phyloP scores from a whole-genome alignment of 495 filamentous ascomycete genomes.

The Venustampulla echinocandica region DNA sequence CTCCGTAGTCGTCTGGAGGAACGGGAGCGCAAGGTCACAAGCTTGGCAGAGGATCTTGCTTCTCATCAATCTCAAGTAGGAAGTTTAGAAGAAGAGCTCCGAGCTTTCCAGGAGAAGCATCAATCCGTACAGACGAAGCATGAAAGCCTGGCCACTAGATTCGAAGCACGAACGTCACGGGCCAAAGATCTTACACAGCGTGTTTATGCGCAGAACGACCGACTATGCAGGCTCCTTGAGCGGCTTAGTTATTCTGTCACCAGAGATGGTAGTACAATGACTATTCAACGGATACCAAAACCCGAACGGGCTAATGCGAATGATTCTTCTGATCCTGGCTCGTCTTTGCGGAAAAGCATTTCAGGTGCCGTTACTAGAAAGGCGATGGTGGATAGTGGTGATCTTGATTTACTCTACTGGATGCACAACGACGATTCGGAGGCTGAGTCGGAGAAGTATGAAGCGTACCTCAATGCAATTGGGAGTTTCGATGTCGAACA shows the following conservation, averaged over 20 bases:
- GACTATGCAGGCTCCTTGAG: constrained; percentile 69
- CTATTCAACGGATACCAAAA: constrained; percentile 68
- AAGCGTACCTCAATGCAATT: constrained; percentile 58
- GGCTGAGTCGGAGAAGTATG: constrained; percentile 61
- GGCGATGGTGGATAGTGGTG: constrained; percentile 36
- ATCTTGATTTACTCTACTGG: constrained; percentile 69
- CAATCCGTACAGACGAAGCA: constrained; percentile 41
- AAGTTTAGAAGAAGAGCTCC: constrained; percentile 58
- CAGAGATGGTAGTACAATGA: constrained; percentile 62
- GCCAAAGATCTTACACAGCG: constrained; percentile 76
- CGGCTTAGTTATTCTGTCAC: constrained; percentile 73
- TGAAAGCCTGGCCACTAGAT: constrained; percentile 38
- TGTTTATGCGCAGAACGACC: constrained; percentile 69
- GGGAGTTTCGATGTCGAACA: constrained; percentile 71
- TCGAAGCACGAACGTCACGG: constrained; percentile 55
- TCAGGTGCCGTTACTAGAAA: constrained; percentile 26
- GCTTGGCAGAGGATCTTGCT: constrained; percentile 54
- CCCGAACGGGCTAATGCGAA: constrained; percentile 44
- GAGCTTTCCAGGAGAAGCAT: constrained; percentile 48
- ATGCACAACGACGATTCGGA: constrained; percentile 57
- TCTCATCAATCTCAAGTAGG: constrained; percentile 56
- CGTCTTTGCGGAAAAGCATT: constrained; percentile 45
- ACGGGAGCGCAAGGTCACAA: constrained; percentile 54
- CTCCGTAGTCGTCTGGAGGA: constrained; percentile 61
- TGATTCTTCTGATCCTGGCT: constrained; percentile 54